Evolutionary conservation across 2,329 filamentous ascomycete species (phyloP).

Genomic region (Orbilia quercus): DNA sequence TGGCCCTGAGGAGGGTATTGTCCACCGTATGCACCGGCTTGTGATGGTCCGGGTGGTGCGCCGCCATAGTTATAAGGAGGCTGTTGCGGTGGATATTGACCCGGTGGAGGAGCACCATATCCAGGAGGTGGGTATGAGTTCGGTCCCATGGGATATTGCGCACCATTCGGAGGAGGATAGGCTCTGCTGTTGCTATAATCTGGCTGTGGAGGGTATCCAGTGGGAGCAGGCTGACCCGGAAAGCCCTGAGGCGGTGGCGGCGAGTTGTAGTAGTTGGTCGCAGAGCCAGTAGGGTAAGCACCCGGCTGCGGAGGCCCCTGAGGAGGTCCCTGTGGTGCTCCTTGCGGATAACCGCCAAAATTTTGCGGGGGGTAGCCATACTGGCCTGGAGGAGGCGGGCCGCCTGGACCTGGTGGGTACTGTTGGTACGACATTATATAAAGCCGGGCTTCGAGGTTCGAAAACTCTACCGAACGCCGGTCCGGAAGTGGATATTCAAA

Average conservation of each 20-base stretch:
- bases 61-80: slow-evolving; percentile 57
- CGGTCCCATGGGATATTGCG: slow-evolving; percentile 62
- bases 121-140: slow-evolving; percentile 8
- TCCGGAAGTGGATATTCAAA: no score
- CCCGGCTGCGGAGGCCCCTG: slow-evolving; percentile 15
- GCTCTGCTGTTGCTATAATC: slow-evolving; percentile 60
- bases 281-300: slow-evolving; percentile 17
- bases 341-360: slow-evolving; percentile 17
- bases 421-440: slow-evolving; percentile 42
- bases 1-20: slow-evolving; percentile 21
- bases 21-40: slow-evolving; percentile 17
- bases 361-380: slow-evolving; percentile 33
- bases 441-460: no score
- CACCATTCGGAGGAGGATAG: slow-evolving; percentile 58
- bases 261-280: slow-evolving; percentile 25
- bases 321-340: slow-evolving; percentile 29
- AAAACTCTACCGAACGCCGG: no score
- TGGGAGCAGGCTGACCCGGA: slow-evolving; percentile 58
- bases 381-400: slow-evolving; percentile 33
- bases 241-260: slow-evolving; percentile 24
- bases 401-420: slow-evolving; percentile 33
- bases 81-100: slow-evolving; percentile 58
- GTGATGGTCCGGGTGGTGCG: slow-evolving; percentile 36
- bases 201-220: slow-evolving; percentile 63
- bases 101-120: slow-evolving; percentile 59